Conservation (phyloP, 192 early-diverging fungal genomes). For the Jimgerdemannia lactiflua region DNA sequence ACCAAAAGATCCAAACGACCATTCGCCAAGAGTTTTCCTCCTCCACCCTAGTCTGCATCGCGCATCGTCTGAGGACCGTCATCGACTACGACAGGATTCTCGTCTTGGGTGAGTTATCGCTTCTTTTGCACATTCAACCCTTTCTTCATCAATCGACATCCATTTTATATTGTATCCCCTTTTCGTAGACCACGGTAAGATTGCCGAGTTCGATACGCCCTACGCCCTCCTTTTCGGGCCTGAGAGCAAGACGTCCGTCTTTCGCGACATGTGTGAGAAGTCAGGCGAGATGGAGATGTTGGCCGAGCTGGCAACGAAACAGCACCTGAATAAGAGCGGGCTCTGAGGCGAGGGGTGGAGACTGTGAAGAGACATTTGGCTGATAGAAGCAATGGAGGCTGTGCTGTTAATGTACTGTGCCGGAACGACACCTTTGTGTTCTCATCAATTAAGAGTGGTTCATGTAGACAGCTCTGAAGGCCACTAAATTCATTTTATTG, state of each 20-base stretch:
- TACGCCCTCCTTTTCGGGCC: not conserved
- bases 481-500: too few species aligned
- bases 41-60: slow-evolving; percentile 81
- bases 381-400: too few species aligned
- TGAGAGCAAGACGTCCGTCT: slow-evolving; percentile 20
- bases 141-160: too few species aligned
- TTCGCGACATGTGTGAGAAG: slow-evolving; percentile 75
- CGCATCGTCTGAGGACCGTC: slow-evolving; percentile 79
- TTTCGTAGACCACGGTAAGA: not conserved
- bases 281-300: slow-evolving; percentile 82
- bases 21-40: slow-evolving; percentile 71
- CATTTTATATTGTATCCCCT: too few species aligned
- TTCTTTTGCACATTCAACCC: not conserved
- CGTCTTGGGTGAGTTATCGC: slow-evolving; percentile 40
- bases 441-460: too few species aligned
- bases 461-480: too few species aligned
- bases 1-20: slow-evolving; percentile 76
- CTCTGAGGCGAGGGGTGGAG: not conserved
- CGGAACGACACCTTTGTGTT: too few species aligned
- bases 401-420: too few species aligned
- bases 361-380: too few species aligned
- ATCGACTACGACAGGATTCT: slow-evolving; percentile 78
- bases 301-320: slow-evolving; percentile 14
- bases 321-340: not conserved
- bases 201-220: slow-evolving; percentile 14